Percentiles rank a stretch among this genome's conserved stretches.
phyloP scores from a whole-genome alignment of 441 rosid species.

The Metrosideros polymorpha region DNA sequence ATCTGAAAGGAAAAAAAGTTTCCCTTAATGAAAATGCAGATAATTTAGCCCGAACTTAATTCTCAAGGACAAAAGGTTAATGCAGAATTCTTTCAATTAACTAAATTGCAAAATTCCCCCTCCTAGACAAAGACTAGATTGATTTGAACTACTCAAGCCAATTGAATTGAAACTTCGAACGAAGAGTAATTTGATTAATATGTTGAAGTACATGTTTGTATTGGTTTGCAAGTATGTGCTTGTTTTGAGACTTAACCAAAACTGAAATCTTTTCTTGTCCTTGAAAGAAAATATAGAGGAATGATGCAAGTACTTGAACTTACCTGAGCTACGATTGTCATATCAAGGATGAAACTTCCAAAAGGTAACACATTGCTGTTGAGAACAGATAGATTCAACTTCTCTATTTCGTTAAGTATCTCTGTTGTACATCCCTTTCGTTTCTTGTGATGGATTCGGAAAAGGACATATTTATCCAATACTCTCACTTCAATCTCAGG shows the following conservation, averaged over 20 bases:
- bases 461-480: slow-evolving; percentile 51
- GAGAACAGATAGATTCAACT: slow-evolving; percentile 35
- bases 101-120: neutral
- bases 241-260: neutral
- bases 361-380: slow-evolving; percentile 55
- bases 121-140: neutral
- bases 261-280: neutral
- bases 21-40: neutral
- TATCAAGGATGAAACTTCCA: slow-evolving; percentile 53
- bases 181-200: neutral
- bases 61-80: neutral
- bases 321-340: slow-evolving; percentile 76
- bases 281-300: neutral
- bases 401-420: slow-evolving; percentile 43
- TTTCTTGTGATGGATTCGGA: slow-evolving; percentile 62
- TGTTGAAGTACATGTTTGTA: neutral
- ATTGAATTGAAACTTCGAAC: neutral
- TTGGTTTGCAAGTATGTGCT: neutral
- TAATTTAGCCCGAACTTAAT: neutral
- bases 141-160: neutral
- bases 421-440: slow-evolving; percentile 31
- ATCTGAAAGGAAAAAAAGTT: slow-evolving; percentile 30
- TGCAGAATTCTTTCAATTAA: neutral
- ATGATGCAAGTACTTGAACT: neutral
- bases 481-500: slow-evolving; percentile 77